phyloP scores from a whole-genome alignment of 2,329 filamentous ascomycete species.

The Fusarium coicis region DNA sequence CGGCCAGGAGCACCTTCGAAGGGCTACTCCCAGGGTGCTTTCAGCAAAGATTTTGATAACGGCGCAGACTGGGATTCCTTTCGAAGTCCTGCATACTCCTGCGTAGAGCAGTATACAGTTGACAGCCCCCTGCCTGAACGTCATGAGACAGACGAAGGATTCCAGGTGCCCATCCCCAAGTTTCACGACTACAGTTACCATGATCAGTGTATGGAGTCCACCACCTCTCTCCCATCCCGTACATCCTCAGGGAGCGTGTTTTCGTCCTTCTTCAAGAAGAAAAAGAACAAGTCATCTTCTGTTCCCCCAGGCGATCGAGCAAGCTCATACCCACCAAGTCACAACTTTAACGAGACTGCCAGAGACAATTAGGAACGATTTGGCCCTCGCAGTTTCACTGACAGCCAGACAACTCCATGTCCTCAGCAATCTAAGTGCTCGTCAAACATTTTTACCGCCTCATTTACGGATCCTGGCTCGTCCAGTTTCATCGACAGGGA shows the following conservation, averaged over 20 bases:
- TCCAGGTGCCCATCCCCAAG: background rate
- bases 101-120: background rate
- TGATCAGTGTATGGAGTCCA: slow-evolving; percentile 13
- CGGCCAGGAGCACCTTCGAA: slow-evolving; percentile 12
- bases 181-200: background rate
- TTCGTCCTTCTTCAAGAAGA: slow-evolving; percentile 39
- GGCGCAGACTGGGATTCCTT: slow-evolving; percentile 20
- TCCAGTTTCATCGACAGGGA: slow-evolving; percentile 16
- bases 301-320: background rate
- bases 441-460: slow-evolving; percentile 11
- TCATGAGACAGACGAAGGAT: background rate
- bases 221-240: slow-evolving; percentile 29
- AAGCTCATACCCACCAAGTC: slow-evolving; percentile 9
- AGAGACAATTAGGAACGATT: slow-evolving; percentile 43
- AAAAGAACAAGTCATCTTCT: slow-evolving; percentile 12
- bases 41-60: slow-evolving; percentile 35
- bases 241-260: slow-evolving; percentile 31
- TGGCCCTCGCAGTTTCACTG: slow-evolving; percentile 31
- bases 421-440: slow-evolving; percentile 15
- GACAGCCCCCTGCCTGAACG: background rate
- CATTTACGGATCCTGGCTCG: slow-evolving; percentile 26
- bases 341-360: slow-evolving; percentile 34
- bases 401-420: slow-evolving; percentile 23
- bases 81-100: background rate
- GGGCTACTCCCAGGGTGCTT: slow-evolving; percentile 39